A percentile compares a stretch with the other conserved stretches of the same genome.
phyloP scores from a whole-genome alignment of 2,329 filamentous ascomycete species.

The Colletotrichum tofieldiae region DNA sequence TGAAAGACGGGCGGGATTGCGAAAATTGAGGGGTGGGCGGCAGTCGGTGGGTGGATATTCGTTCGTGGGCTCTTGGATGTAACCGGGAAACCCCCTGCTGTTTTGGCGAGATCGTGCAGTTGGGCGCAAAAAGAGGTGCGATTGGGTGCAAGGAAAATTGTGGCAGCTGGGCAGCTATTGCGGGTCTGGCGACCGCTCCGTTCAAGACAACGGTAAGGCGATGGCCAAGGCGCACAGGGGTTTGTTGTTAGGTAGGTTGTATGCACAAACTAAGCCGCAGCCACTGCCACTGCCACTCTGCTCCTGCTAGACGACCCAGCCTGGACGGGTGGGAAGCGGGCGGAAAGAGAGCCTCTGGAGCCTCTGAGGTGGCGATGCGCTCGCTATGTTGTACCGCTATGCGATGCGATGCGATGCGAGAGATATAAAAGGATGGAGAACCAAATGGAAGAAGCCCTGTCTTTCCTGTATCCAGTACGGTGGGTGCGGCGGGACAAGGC shows the following conservation, averaged over 20 bases:
- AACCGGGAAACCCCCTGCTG: slow-evolving; percentile 41
- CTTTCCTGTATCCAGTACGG: slow-evolving; percentile 4
- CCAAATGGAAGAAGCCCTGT: slow-evolving; percentile 13
- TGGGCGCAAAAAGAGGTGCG: slow-evolving; percentile 44
- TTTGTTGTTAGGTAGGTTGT: slow-evolving; percentile 18
- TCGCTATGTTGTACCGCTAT: background rate
- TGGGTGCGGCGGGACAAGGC: slow-evolving; percentile 6
- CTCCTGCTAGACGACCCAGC: slow-evolving; percentile 14
- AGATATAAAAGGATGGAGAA: background rate
- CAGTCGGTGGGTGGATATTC: slow-evolving; percentile 42
- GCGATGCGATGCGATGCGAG: slow-evolving; percentile 25
- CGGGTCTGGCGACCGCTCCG: slow-evolving; percentile 42
- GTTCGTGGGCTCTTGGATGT: slow-evolving; percentile 40
- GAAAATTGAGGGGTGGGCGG: slow-evolving; percentile 43
- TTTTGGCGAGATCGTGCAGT: slow-evolving; percentile 43
- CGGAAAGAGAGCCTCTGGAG: slow-evolving; percentile 11
- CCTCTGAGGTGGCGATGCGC: slow-evolving; percentile 24
- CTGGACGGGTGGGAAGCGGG: slow-evolving; percentile 8
- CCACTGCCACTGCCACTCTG: slow-evolving; percentile 32
- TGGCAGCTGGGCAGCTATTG: slow-evolving; percentile 45
- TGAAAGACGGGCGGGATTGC: slow-evolving; percentile 35
- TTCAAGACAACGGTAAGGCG: slow-evolving; percentile 27
- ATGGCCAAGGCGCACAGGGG: slow-evolving; percentile 21
- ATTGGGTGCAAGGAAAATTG: slow-evolving; percentile 42
- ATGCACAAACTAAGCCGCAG: slow-evolving; percentile 41